Evolutionary conservation across 2,329 filamentous ascomycete species (phyloP).

Genomic region (Colletotrichum tamarilloi): DNA sequence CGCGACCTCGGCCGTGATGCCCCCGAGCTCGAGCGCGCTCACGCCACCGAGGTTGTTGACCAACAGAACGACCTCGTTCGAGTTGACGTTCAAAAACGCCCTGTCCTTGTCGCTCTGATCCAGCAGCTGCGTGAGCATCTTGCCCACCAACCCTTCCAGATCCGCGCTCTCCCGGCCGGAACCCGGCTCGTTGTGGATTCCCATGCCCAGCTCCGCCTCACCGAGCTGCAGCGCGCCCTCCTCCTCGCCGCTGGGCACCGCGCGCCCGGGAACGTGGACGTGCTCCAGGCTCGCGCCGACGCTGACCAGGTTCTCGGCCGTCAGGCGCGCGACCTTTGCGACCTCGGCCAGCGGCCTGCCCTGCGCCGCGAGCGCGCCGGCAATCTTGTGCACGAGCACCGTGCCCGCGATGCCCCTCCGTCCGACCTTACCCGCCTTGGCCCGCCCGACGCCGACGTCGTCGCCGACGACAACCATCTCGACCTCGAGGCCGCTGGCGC

Average conservation of each 20-base stretch:
- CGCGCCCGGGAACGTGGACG: conserved; percentile 91
- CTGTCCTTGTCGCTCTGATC: conserved; percentile 74
- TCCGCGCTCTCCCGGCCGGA: conserved; percentile 63
- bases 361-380: conserved; percentile 82
- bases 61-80: conserved; percentile 74
- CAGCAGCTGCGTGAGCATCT: conserved; percentile 77
- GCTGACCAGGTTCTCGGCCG: conserved; percentile 81
- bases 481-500: conserved; percentile 78
- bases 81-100: conserved; percentile 73
- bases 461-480: conserved; percentile 95
- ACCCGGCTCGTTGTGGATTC: conserved; percentile 79
- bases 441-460: conserved; percentile 88
- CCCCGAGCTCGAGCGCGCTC: conserved; percentile 77
- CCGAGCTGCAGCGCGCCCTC: conserved; percentile 66
- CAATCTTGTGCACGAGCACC: conserved; percentile 90
- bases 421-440: conserved; percentile 89
- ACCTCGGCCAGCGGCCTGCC: conserved; percentile 78
- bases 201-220: conserved; percentile 78
- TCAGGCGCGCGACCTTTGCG: conserved; percentile 75
- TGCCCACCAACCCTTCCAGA: conserved; percentile 66
- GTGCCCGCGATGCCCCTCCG: conserved; percentile 91
- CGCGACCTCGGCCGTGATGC: conserved; percentile 76
- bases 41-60: conserved; percentile 83
- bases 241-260: conserved; percentile 52
- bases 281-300: conserved; percentile 89